Evolutionary conservation across 768 basidiomycete genomes (phyloP), one percentile per base, ranked within the genome.

Genomic region (Boletus patriciae): DNA sequence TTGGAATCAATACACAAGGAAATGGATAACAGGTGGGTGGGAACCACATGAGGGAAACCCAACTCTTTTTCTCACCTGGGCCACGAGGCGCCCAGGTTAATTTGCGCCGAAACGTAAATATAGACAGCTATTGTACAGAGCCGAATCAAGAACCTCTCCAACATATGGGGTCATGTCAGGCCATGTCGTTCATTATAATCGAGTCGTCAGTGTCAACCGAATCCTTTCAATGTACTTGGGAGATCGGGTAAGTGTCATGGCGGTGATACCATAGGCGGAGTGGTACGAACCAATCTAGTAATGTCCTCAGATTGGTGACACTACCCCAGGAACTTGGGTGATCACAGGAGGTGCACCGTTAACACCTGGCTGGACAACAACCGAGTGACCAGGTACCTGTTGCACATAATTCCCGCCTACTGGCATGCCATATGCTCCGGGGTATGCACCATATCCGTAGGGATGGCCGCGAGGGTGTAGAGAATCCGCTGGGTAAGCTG

Each of bases 311-410:
- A 47, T 58, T 16, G 59, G 58, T 29, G 66, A 42, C 29, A 70
- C 62, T 46, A 73, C 44, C 63, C 66, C 66, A 21, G 82, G 85
- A 29, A 88, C 71, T 61, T 86, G 85, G 16, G 82, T 83, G 48
- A 90, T 73, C n/a, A 80, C 77, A 15, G 87, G 76, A 21, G 82
- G 80, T 38, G 76, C 78, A 37, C 88, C 87, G 59, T 83, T 80
- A 54, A 78, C 57, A 45, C 83, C 82, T 31, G 86, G 88, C 61
- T 88, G 87, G 58, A 91, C 84, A 45, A 90, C 73, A 59, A 88
- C 73, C 9, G 87, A 82, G 62, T 83, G 81, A 9, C 87, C 87
- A 50, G 83, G 82, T 55, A 67, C 71, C 59, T 81, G 82, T 61
- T 77, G 77, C 50, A 83, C 70, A 54, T 78, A 71, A 62, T 69